Base-by-base conservation (phyloP, 345 rosid species). In the Moringa oleifera region DNA sequence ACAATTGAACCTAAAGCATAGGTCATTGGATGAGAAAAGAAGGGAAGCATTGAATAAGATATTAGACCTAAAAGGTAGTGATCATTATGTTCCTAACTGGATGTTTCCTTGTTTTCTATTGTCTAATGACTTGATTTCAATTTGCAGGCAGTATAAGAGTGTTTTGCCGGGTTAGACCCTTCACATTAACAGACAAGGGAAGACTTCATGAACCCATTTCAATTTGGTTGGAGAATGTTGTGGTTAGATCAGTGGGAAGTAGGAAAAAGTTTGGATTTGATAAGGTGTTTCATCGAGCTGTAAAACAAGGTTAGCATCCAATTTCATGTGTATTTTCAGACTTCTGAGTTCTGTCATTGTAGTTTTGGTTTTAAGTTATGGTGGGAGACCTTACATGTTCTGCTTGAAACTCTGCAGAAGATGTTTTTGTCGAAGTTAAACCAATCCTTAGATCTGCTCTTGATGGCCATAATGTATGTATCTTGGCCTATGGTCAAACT, bases 401-500 rank as follows among this genome's bases (percentile, higher is more conserved):
- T 77, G 75, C 51, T 79, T 72, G 68, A 25, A 82, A 77, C 69
- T 71, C 58, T 79, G 84, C 64, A 93, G 97, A 86, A 65, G 90
- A 90, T 66, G 75, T 86, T 68, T 93, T 87, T 51, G 67, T 65
- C 62, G 98, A 93, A 73, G 89, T 88, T 23, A 83, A 83, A 73
- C 90, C 97, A 4, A 76, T 90, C 63, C 81, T 90, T 64, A 78
- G 88, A 83, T 93, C 91, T 58, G 98, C 94, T 2, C 88, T 93
- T 33, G 97, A 93, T 62, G 98, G 98, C 33, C 82, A 90, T 77
- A 86, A 86, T 73, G 98, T 80, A 20, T 90, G 94, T 60, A 69
- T 93, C n/a, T 73, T 93, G 65, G 98, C 98, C 16, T 93, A 84
- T 71, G 97, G 96, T 62, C 96, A 89, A 79, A 92, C 98, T 1